Evolutionary conservation across 169 alveolate genomes (phyloP).

Genomic region (Cryptosporidium ryanae): DNA sequence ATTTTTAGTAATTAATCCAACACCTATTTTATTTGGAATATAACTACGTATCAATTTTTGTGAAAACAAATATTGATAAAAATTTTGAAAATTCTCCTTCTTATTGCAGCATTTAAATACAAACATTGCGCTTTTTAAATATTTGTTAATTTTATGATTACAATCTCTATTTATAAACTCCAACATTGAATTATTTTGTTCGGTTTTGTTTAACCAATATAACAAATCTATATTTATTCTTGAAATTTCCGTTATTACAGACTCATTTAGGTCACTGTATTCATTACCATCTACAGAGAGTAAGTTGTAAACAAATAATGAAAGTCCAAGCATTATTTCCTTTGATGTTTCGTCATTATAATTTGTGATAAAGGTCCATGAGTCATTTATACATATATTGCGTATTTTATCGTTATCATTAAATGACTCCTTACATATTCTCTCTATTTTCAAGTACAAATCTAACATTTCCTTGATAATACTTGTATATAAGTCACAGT

Average conservation of each 20-base stretch:
- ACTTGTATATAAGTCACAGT: slow-evolving; percentile 7
- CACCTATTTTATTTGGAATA: slow-evolving; percentile 11
- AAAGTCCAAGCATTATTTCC: slow-evolving; percentile 31
- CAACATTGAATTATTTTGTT: neutral
- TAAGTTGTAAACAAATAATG: slow-evolving; percentile 41
- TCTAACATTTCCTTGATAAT: slow-evolving; percentile 5
- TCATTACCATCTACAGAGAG: neutral
- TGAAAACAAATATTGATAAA: slow-evolving; percentile 8
- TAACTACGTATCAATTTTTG: slow-evolving; percentile 23
- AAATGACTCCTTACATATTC: slow-evolving; percentile 36
- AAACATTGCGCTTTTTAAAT: slow-evolving; percentile 10
- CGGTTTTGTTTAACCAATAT: slow-evolving; percentile 2
- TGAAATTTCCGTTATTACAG: neutral
- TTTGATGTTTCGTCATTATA: slow-evolving; percentile 20
- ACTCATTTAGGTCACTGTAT: neutral
- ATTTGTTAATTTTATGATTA: slow-evolving; percentile 11
- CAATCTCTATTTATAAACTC: neutral
- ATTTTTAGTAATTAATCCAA: slow-evolving; percentile 13
- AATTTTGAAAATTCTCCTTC: slow-evolving; percentile 41
- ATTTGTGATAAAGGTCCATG: slow-evolving; percentile 55
- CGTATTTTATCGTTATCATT: slow-evolving; percentile 48
- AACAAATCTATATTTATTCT: slow-evolving; percentile 46
- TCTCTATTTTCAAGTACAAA: slow-evolving; percentile 33
- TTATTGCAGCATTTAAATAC: slow-evolving; percentile 37
- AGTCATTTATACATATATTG: slow-evolving; percentile 55